Conservation (phyloP, 352 stramenopile genomes). For the Phytophthora pini region DNA sequence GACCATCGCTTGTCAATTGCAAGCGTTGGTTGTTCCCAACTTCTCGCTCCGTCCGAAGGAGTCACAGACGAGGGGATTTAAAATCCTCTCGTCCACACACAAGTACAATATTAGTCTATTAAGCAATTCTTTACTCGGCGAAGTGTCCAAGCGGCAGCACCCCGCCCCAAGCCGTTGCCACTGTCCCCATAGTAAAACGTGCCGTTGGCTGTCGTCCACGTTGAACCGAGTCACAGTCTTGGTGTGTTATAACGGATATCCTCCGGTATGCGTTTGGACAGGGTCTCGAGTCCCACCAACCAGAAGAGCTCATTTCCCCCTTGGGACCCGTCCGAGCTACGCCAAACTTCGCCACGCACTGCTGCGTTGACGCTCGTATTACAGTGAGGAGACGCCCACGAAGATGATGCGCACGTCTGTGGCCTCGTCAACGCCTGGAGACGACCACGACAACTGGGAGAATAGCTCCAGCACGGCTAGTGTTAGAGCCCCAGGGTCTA, state of each 20-base stretch:
- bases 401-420: constrained; percentile 37
- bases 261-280: constrained; percentile 8
- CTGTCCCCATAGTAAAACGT: constrained; percentile 20
- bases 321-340: background rate
- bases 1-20: constrained; percentile 2
- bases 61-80: constrained; percentile 6
- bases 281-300: constrained; percentile 25
- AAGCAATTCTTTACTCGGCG: constrained; percentile 24
- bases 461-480: constrained; percentile 8
- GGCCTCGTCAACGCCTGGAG: constrained; percentile 11
- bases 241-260: constrained; percentile 20
- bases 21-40: constrained; percentile 10
- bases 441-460: constrained; percentile 54
- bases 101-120: constrained; percentile 41
- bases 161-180: constrained; percentile 3
- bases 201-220: constrained; percentile 8
- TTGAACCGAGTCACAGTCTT: constrained; percentile 12
- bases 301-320: constrained; percentile 36
- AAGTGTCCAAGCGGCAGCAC: constrained; percentile 16
- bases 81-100: constrained; percentile 5
- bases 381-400: constrained; percentile 16
- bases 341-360: background rate
- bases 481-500: constrained; percentile 6
- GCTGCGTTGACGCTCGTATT: background rate
- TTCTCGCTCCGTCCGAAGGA: constrained; percentile 11